phyloP scores from a whole-genome alignment of 192 early-diverging fungal genomes.

The Neocallimastix lanati region DNA sequence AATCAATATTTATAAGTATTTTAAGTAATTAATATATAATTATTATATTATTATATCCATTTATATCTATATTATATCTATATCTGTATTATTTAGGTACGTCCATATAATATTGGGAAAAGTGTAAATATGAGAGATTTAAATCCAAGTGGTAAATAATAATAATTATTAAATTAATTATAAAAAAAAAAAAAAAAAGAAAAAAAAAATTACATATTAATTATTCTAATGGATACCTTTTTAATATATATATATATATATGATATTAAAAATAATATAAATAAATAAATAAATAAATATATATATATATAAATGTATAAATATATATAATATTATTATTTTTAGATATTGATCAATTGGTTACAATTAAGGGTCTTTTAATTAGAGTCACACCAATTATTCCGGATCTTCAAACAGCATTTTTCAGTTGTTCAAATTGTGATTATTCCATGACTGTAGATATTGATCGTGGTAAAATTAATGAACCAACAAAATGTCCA shows the following conservation, averaged over 20 bases:
- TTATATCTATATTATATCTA: too few relatives aligned
- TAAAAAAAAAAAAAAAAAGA: too few relatives aligned
- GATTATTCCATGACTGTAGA: constrained; percentile 60
- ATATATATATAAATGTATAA: too few relatives aligned
- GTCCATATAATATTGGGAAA: constrained; percentile 67
- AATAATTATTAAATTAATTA: too few relatives aligned
- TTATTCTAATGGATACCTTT: too few relatives aligned
- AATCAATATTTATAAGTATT: too few relatives aligned
- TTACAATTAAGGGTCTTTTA: constrained; percentile 84
- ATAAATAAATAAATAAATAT: too few relatives aligned
- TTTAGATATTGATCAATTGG: constrained; percentile 89
- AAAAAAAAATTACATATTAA: background rate
- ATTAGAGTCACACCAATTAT: constrained; percentile 81
- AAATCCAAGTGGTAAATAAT: constrained; percentile 66
- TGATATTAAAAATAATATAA: too few relatives aligned
- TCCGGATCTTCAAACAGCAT: constrained; percentile 68
- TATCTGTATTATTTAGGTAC: constrained; percentile 27
- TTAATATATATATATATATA: too few relatives aligned
- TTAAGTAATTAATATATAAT: too few relatives aligned
- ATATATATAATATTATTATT: too few relatives aligned
- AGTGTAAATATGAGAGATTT: constrained; percentile 84
- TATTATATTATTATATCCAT: too few relatives aligned
- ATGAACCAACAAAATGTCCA: constrained; percentile 67
- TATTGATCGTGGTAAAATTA: constrained; percentile 76
- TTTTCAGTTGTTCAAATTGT: constrained; percentile 84